Evolutionary conservation across 768 basidiomycete species (phyloP).

Genomic region (Rhizopogon vulgaris): DNA sequence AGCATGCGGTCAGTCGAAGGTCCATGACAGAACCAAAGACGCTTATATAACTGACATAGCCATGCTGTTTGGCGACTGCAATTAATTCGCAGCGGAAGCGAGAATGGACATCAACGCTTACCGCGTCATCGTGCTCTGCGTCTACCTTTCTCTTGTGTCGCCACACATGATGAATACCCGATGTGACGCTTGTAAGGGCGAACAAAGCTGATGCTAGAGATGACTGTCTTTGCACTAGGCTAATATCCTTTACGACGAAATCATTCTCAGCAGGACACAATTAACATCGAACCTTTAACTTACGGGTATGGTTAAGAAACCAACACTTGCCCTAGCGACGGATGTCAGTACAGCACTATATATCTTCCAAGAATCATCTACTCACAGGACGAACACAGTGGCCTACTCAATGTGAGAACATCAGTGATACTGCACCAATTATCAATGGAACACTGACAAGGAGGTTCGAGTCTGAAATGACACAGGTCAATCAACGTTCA

Average conservation of each 20-base stretch:
- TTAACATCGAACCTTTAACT: neutral
- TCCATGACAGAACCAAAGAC: too few relatives aligned
- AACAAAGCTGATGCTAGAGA: conserved; percentile 12
- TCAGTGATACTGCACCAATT: neutral
- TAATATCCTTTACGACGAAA: neutral
- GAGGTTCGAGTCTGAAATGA: conserved; percentile 12
- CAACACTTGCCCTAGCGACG: neutral
- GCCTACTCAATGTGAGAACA: neutral
- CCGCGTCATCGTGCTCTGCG: conserved; percentile 13
- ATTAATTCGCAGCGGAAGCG: too few relatives aligned
- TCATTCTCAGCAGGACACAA: neutral
- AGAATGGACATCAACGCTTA: neutral
- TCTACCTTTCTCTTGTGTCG: conserved; percentile 9
- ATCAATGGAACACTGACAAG: conserved; percentile 4
- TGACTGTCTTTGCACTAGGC: conserved; percentile 6
- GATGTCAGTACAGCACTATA: neutral
- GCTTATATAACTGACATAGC: too few relatives aligned
- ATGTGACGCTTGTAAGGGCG: conserved; percentile 10
- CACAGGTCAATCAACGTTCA: neutral
- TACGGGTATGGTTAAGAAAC: neutral
- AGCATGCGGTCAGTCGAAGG: too few relatives aligned
- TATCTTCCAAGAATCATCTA: neutral
- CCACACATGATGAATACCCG: conserved; percentile 11
- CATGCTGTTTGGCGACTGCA: too few relatives aligned
- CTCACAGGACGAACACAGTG: neutral